Evolutionary conservation across 2,329 filamentous ascomycete species (phyloP).

Genomic region (Pseudonectria foliicola): DNA sequence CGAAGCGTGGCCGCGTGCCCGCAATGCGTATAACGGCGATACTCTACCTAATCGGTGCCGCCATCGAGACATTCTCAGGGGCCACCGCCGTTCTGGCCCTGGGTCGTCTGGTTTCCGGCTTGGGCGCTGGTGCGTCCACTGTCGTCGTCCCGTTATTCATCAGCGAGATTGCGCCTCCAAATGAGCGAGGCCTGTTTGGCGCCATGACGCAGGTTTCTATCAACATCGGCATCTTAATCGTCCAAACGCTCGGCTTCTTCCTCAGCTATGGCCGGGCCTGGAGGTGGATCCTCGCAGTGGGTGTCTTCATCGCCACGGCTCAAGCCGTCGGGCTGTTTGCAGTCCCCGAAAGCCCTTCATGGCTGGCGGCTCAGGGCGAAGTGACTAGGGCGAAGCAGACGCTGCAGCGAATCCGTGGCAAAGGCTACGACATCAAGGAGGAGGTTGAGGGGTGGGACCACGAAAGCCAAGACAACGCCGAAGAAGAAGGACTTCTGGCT

Average conservation of each 20-base stretch:
- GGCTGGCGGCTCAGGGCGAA: constrained; percentile 66
- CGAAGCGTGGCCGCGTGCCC: constrained; percentile 64
- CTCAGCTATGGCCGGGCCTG: constrained; percentile 72
- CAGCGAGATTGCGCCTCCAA: constrained; percentile 76
- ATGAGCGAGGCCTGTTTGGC: constrained; percentile 70
- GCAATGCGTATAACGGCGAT: constrained; percentile 71
- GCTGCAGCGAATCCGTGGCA: constrained; percentile 70
- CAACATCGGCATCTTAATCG: constrained; percentile 80
- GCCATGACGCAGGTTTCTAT: constrained; percentile 87
- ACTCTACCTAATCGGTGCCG: constrained; percentile 69
- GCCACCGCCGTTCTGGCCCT: constrained; percentile 61
- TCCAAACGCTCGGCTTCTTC: constrained; percentile 83
- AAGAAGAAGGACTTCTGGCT: constrained; percentile 64
- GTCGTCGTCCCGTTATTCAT: constrained; percentile 95
- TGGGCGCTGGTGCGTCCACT: constrained; percentile 81
- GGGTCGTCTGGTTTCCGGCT: constrained; percentile 72
- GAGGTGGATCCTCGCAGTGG: constrained; percentile 74
- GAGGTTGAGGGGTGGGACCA: constrained; percentile 61
- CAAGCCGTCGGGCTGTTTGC: constrained; percentile 66
- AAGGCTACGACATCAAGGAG: constrained; percentile 58
- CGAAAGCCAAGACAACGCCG: constrained; percentile 38
- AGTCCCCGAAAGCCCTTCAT: constrained; percentile 83
- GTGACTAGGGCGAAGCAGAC: constrained; percentile 55
- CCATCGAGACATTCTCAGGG: constrained; percentile 65
- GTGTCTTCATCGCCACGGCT: constrained; percentile 57